Evolutionary conservation across 129 eudicot species (phyloP).

Genomic region (carrot (Daucus carota)): DNA sequence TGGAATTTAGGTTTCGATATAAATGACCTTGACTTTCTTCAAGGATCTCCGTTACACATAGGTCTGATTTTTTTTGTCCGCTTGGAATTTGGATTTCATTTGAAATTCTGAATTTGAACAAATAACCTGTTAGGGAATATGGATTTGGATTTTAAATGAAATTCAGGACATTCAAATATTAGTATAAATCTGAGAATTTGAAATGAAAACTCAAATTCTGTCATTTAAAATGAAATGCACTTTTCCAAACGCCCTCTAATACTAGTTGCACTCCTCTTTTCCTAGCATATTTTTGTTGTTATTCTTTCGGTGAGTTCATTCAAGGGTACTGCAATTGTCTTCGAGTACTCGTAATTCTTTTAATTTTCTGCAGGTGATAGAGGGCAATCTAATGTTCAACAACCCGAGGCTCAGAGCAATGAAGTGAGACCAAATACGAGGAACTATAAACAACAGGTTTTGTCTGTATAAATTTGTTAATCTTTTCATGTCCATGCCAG

Average conservation of each 20-base stretch:
- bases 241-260: no score
- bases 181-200: no score
- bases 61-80: slow-evolving; percentile 39
- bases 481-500: background rate
- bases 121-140: no score
- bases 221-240: no score
- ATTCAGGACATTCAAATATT: no score
- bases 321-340: background rate
- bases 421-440: slow-evolving; percentile 20
- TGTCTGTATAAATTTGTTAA: background rate
- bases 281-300: background rate
- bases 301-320: background rate
- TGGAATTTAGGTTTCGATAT: slow-evolving; percentile 15
- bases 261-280: background rate
- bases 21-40: slow-evolving; percentile 22
- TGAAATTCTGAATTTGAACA: no score
- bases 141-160: no score
- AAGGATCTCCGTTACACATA: slow-evolving; percentile 11
- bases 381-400: background rate
- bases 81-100: no score
- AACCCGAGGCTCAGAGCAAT: slow-evolving; percentile 9
- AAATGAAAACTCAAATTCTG: no score
- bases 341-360: no score
- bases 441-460: slow-evolving; percentile 31
- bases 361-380: slow-evolving; percentile 22